Evolutionary conservation across 257 asterid genomes (phyloP).

Genomic region (Ilex asprella): DNA sequence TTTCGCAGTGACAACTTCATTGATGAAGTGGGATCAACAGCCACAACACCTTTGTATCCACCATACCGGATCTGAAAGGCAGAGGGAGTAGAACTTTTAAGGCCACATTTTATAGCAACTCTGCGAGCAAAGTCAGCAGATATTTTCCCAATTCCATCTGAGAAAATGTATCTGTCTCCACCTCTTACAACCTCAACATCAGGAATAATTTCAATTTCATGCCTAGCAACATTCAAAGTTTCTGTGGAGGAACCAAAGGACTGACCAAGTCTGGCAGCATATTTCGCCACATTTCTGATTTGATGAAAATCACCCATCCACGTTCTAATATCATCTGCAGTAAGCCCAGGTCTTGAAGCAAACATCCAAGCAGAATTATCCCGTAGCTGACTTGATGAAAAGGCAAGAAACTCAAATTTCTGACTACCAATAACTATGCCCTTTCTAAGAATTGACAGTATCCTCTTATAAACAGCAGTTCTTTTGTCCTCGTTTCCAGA

Average conservation of each 20-base stretch:
- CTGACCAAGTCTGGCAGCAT: conserved; percentile 94
- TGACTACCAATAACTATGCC: conserved; percentile 69
- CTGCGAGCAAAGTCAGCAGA: conserved; percentile 53
- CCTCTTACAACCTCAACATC: conserved; percentile 28
- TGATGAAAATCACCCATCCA: conserved; percentile 82
- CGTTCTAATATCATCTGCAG: conserved; percentile 53
- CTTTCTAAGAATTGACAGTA: conserved; percentile 45
- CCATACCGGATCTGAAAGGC: conserved; percentile 90
- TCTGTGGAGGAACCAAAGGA: conserved; percentile 85
- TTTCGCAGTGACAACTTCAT: conserved; percentile 56
- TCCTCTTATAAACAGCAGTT: conserved; percentile 57
- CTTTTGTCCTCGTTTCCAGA: conserved; percentile 23
- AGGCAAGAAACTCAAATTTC: conserved; percentile 80
- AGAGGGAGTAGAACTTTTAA: conserved; percentile 45
- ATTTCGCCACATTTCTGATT: conserved; percentile 76
- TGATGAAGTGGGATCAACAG: conserved; percentile 54
- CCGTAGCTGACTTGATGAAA: conserved; percentile 80
- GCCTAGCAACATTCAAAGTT: conserved; percentile 40
- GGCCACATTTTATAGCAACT: conserved; percentile 66
- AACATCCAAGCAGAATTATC: conserved; percentile 94
- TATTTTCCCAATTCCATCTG: conserved; percentile 94
- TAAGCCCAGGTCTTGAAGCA: conserved; percentile 42
- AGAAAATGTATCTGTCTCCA: conserved; percentile 39
- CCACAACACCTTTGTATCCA: conserved; percentile 92
- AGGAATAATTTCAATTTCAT: conserved; percentile 43